Base-by-base conservation (phyloP, 73 alveolate species). In the Halteria grandinella region DNA sequence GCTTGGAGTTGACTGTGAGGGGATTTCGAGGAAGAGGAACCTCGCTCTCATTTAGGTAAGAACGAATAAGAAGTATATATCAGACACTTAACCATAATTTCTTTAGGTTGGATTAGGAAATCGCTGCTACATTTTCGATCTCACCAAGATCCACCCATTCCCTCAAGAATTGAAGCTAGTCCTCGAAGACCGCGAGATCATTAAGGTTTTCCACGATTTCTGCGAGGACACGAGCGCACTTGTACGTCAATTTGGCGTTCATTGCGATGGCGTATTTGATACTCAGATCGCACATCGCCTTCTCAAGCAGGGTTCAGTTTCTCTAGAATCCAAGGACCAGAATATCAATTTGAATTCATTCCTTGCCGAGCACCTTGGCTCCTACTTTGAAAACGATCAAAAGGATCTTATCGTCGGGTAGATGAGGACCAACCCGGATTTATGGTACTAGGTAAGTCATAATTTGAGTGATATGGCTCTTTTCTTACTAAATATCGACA, bases 1-100 rank as follows among this genome's bases (percentile, higher is more conserved):
- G 5, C 24, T 73, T 17, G 85, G 85, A 8, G 85, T 73, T 25
- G 85, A 73, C 33, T 73, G 85, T 39, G 85, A 73, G 41, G 85
- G 85, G 2, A 73, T 73, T 6, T 55, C 74, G 5, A 29, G 57
- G 15, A 40, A 52, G 0, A 52, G 55, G 51, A 32, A 27, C 11
- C 50, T 73, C 6, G 52, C 85, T 10, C 29, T 55, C 2, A 51
- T 73, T 3, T 29, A 73, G 63, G 85, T 73, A 51, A 29, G 31
- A 27, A 10, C 23, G 12, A 44, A 14, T 40, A 17, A 57, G 36
- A 4, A 33, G 37, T 10, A 10, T 39, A 10, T 39, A 10, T 39
- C 10, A 21, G 32, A 44, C 37, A 39, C 5, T 8, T n/a, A n/a
- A n/a, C n/a, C n/a, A n/a, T n/a, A n/a, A n/a, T 24, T 39, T 62